Conservation (phyloP, 805 yeast genomes). For the Groenewaldozyma tartarivorans region DNA sequence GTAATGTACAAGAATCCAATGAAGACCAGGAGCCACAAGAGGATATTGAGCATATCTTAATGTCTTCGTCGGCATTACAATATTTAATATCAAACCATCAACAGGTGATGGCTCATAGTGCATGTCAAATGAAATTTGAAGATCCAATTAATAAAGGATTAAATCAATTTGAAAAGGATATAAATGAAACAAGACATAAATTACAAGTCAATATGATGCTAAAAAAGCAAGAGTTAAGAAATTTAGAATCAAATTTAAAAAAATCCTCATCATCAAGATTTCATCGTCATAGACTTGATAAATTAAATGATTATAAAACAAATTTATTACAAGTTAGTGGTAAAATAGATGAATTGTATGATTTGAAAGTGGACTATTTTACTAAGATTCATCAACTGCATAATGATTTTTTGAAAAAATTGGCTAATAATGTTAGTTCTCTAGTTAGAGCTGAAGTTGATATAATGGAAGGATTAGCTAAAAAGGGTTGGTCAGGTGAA, state of each 20-base stretch:
- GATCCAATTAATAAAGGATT: conserved; percentile 41
- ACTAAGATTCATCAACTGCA: conserved; percentile 52
- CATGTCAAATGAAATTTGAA: conserved; percentile 44
- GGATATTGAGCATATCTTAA: conserved; percentile 22
- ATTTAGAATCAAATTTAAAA: neutral
- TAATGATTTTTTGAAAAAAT: conserved; percentile 47
- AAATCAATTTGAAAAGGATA: conserved; percentile 35
- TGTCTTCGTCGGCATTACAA: conserved; percentile 69
- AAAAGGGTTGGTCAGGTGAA: conserved; percentile 82
- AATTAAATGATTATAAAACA: conserved; percentile 38
- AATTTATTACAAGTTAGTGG: conserved; percentile 58
- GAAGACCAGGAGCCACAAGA: neutral
- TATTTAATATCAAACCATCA: conserved; percentile 70
- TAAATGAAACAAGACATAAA: conserved; percentile 38
- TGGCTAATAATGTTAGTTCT: conserved; percentile 49
- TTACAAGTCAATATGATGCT: conserved; percentile 47
- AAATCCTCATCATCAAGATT: neutral
- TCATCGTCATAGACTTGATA: neutral
- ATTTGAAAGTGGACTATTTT: conserved; percentile 65
- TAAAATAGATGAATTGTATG: conserved; percentile 72
- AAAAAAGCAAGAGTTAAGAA: conserved; percentile 43
- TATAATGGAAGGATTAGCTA: conserved; percentile 68
- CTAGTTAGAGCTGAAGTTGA: conserved; percentile 73
- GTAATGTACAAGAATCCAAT: conserved; percentile 20
- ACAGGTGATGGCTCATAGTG: conserved; percentile 51